These are phyloP conservation scores for Neurospora sp. DNA, from an alignment of 495 filamentous ascomycete species.

Conservation along the genomic window DNA sequence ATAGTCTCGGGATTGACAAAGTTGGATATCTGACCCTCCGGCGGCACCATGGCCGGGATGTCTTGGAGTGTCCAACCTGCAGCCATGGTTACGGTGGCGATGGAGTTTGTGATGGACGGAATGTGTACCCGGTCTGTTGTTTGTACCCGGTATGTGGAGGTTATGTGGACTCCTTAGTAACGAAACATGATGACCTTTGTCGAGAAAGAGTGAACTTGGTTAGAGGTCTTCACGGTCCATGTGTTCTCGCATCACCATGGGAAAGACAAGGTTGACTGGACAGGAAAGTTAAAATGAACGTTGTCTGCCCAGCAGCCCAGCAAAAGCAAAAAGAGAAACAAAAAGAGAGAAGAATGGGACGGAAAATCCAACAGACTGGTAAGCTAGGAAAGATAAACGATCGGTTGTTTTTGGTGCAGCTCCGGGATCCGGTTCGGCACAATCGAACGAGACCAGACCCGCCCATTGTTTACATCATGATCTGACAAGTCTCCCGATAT, in stretches of 20 bases:
- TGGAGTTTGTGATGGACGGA: neutral
- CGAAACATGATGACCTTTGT: neutral
- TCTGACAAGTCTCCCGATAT: neutral
- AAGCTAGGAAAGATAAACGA: neutral
- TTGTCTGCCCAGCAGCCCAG: neutral
- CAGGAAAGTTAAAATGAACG: neutral
- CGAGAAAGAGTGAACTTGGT: neutral
- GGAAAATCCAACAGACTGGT: neutral
- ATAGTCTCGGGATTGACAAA: conserved; percentile 13
- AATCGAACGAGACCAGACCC: neutral
- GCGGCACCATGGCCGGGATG: conserved; percentile 18
- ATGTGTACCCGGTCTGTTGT: neutral
- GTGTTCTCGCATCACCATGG: neutral
- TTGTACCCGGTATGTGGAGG: neutral
- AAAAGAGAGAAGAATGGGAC: neutral
- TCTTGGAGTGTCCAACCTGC: neutral
- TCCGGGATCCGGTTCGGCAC: neutral
- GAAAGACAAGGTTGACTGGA: neutral
- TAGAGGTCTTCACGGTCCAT: neutral
- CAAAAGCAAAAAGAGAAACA: neutral
- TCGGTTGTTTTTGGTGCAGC: neutral
- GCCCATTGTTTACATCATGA: neutral
- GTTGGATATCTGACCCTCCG: conserved; percentile 11
- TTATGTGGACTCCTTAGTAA: neutral
- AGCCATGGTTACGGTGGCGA: neutral